Percentiles rank a stretch among this genome's conserved stretches.
phyloP scores from a whole-genome alignment of 2,329 filamentous ascomycete genomes.

The Sporothrix curviconia region DNA sequence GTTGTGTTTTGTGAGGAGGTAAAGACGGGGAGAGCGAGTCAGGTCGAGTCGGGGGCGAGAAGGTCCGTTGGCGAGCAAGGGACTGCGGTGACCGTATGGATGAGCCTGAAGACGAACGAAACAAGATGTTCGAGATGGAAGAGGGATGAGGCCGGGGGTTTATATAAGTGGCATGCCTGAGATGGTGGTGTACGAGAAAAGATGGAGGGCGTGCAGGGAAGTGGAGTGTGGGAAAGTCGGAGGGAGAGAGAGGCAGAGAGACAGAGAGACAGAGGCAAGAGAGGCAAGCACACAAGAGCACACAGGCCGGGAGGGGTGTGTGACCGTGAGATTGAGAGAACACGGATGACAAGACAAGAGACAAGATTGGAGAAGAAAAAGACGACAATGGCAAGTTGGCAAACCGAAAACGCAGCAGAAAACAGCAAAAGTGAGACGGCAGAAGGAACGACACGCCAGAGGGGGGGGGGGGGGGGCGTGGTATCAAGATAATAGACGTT shows the following conservation, averaged over 20 bases:
- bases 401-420: background rate
- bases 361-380: background rate
- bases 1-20: background rate
- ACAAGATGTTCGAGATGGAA: constrained; percentile 7
- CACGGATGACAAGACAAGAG: background rate
- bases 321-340: background rate
- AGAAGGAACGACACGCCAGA: background rate
- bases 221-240: background rate
- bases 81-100: constrained; percentile 8
- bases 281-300: too few species aligned
- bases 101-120: constrained; percentile 11
- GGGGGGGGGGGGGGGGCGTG: constrained; percentile 5
- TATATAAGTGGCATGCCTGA: constrained; percentile 15
- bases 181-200: background rate
- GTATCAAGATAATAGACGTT: constrained; percentile 13
- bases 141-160: constrained; percentile 4
- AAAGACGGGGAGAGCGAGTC: background rate
- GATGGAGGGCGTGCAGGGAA: background rate
- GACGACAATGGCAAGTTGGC: background rate
- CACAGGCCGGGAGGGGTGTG: background rate
- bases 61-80: constrained; percentile 1
- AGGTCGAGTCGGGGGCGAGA: background rate
- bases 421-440: background rate
- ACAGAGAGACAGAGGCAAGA: background rate
- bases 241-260: background rate